Conservation (phyloP, 176 grass and related monocot species). For the Phoenix dactylifera region DNA sequence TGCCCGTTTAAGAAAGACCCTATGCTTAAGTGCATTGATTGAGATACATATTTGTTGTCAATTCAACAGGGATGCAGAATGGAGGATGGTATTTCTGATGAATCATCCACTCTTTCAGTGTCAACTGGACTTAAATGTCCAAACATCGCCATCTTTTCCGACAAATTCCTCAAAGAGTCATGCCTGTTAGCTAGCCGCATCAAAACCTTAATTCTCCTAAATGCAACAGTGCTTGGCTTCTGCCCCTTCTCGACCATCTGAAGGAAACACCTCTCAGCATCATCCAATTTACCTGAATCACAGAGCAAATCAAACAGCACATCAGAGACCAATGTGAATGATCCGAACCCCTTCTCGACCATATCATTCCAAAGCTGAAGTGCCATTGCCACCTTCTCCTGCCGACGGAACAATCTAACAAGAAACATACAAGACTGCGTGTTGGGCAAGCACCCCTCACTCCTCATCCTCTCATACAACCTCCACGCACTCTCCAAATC, state of each 20-base stretch:
- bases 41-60: not conserved
- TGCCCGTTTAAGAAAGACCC: no score
- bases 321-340: constrained; percentile 69
- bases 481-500: constrained; percentile 42
- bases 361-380: constrained; percentile 83
- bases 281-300: constrained; percentile 69
- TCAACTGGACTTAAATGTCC: not conserved
- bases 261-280: constrained; percentile 63
- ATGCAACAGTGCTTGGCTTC: constrained; percentile 54
- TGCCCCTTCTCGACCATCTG: constrained; percentile 67
- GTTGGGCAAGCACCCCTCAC: constrained; percentile 63
- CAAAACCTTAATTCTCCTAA: constrained; percentile 78
- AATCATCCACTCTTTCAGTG: not conserved
- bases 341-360: constrained; percentile 58
- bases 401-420: constrained; percentile 48
- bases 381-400: constrained; percentile 37
- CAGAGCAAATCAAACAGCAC: constrained; percentile 78
- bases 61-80: not conserved
- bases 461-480: constrained; percentile 45
- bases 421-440: constrained; percentile 88
- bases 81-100: not conserved
- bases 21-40: no score
- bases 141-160: constrained; percentile 34
- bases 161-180: constrained; percentile 47
- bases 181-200: constrained; percentile 74